These are phyloP conservation scores for Brassica rapa DNA, from an alignment of 345 rosid genomes.

Conservation along the genomic window DNA sequence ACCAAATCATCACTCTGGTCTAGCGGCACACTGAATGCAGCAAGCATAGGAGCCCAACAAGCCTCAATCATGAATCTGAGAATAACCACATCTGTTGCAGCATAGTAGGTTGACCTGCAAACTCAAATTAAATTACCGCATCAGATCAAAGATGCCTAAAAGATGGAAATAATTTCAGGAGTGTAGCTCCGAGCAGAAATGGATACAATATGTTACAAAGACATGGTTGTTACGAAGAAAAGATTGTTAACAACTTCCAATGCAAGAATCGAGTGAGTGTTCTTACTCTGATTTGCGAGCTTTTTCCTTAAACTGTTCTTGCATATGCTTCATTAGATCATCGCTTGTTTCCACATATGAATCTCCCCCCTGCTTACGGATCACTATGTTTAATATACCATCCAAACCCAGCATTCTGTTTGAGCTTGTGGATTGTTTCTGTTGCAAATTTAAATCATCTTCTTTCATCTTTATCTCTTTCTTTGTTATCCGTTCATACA, in stretches of 20 bases:
- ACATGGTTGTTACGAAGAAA: background rate
- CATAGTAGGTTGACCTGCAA: constrained; percentile 73
- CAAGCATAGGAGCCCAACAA: constrained; percentile 96
- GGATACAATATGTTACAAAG: constrained; percentile 6
- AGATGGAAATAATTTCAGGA: constrained; percentile 18
- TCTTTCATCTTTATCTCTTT: constrained; percentile 81
- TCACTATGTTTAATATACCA: constrained; percentile 82
- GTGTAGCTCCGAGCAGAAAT: constrained; percentile 7
- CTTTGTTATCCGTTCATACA: constrained; percentile 80
- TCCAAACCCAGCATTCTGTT: constrained; percentile 80
- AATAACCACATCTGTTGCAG: constrained; percentile 68
- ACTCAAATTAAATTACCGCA: constrained; percentile 2
- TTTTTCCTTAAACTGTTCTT: constrained; percentile 83
- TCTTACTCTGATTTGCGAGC: constrained; percentile 83
- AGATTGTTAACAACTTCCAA: constrained; percentile 5
- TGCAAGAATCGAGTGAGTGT: constrained; percentile 16
- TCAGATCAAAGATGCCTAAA: constrained; percentile 22
- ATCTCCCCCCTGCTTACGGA: constrained; percentile 76
- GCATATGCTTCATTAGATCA: constrained; percentile 77
- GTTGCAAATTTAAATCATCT: constrained; percentile 62
- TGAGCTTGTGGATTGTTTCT: constrained; percentile 63
- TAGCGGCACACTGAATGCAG: constrained; percentile 86
- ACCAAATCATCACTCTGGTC: constrained; percentile 84
- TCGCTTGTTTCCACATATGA: constrained; percentile 79
- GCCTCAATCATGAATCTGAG: constrained; percentile 94